Base-by-base conservation (phyloP, 305 asterid genomes). In the Fraxinus floribunda region DNA sequence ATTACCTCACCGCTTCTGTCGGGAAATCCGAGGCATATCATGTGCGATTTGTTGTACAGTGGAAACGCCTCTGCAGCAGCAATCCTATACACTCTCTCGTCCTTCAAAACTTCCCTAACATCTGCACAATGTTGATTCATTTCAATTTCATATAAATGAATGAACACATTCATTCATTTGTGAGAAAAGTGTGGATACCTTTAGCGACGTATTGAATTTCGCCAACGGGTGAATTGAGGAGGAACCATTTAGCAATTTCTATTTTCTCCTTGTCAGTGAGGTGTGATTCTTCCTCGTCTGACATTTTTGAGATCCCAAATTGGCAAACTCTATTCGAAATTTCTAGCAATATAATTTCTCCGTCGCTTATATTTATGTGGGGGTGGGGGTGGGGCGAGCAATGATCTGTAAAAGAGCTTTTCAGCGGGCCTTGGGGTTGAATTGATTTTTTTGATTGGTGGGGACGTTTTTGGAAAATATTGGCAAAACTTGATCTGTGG, bases 231-330 rank as follows among this genome's bases (percentile, higher is more conserved):
- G 98, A 91, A 82, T 95, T 95, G 84, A 95, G 97, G 77, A 95
- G 97, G 87, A 95, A 95, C 99, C 99, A 94, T 90, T 92, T 95
- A 82, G 98, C 95, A 82, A 95, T 91, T 89, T 93, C 97, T 78
- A 94, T 89, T 83, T 90, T 95, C 87, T 95, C 95, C 80, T 91
- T 80, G 79, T 89, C 93, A 77, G 90, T 93, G 78, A 94, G 92
- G 86, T 92, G 88, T 70, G 93, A 75, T 52, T 91, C 97, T 55
- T 94, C 98, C 52, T 87, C 91, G 81, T 88, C 93, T 34, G 97
- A 91, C 97, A 91, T 92, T 80, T 82, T 84, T 55, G 46, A 89
- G 83, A 85, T 84, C 86, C 90, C 84, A 49, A 78, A 78, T 85
- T 76, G 83, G 83, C 80, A 55, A 71, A 44, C 79, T 71, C 75